Evolutionary conservation across 2,329 filamentous ascomycete genomes (phyloP), one percentile per base, ranked within the genome.

Genomic region (Sporothrix globosa): DNA sequence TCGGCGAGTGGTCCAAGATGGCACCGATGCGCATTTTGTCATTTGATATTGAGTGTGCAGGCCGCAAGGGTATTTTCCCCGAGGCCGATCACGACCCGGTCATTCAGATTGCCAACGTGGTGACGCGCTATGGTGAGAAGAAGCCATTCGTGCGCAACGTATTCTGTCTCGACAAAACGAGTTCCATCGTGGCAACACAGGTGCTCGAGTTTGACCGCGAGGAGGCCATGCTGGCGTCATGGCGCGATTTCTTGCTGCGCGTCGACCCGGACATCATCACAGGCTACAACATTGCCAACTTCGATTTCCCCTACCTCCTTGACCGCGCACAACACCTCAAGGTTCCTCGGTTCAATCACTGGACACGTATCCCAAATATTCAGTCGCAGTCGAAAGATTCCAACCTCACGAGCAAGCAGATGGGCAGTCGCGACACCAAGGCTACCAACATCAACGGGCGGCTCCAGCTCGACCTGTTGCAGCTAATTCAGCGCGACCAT

Each of bases 11-110:
- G 93, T 92, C 93, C 39, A 99, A 97, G 81, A 97, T 98, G 90
- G 96, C 96, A 0, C 96, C 96, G 0, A 84, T 99, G 3, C 90
- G 96, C 72, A 91, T 97, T 61, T 82, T 99, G 60, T 98, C 96
- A 4, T 98, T 99, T 77, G 96, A 99, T 87, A 99, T 99, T 75
- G 96, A 99, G 80, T 99, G 96, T 80, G 96, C 96, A 75, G 96
- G 96, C 67, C 91, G 96, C 75, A 98, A 99, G 81, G 96, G 96
- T 74, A 91, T 99, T 77, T 99, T 99, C 77, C 96, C 96, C 0
- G 96, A 99, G 79, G 90, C 96, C 11, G 89, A 95, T 72, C 83
- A 92, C 24, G 96, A 99, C 76, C 93, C 95, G 0, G 94, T 99
- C 74, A 99, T 99, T 74, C 96, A 99, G 79, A 99, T 99, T 74